Conservation (phyloP, 352 stramenopile genomes). For the Phytophthora sp. region DNA sequence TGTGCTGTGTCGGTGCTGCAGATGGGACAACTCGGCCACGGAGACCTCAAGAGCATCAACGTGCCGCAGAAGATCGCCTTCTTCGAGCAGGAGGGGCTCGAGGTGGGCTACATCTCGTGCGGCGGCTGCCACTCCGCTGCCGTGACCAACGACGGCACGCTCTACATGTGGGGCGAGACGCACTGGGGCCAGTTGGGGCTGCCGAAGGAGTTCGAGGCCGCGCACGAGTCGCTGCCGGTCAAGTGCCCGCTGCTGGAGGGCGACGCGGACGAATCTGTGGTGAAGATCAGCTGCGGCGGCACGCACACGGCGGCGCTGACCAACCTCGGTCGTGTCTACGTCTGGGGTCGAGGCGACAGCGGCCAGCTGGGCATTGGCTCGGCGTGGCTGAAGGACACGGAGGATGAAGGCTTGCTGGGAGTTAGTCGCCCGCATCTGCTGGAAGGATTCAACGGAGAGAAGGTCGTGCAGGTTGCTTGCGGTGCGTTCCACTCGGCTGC, state of each 20-base stretch:
- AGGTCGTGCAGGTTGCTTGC: conserved; percentile 81
- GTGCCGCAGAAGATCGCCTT: conserved; percentile 65
- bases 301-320: conserved; percentile 79
- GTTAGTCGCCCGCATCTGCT: conserved; percentile 64
- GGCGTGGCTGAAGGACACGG: conserved; percentile 65
- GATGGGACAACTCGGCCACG: conserved; percentile 84
- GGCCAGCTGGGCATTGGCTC: conserved; percentile 77
- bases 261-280: conserved; percentile 55
- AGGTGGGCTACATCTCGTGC: conserved; percentile 81
- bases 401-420: conserved; percentile 62
- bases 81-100: conserved; percentile 53
- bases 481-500: conserved; percentile 85
- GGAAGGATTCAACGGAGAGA: conserved; percentile 71
- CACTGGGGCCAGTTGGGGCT: conserved; percentile 85
- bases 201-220: conserved; percentile 61
- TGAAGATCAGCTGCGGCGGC: conserved; percentile 83
- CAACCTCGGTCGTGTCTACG: conserved; percentile 73
- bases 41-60: conserved; percentile 77
- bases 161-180: conserved; percentile 88
- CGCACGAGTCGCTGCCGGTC: conserved; percentile 66
- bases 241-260: conserved; percentile 66
- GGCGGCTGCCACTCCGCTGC: conserved; percentile 84
- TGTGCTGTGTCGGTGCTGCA: conserved; percentile 25
- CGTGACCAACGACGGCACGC: conserved; percentile 63
- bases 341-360: conserved; percentile 81